Evolutionary conservation across 73 alveolate genomes (phyloP).

Genomic region (Stentor coeruleus): DNA sequence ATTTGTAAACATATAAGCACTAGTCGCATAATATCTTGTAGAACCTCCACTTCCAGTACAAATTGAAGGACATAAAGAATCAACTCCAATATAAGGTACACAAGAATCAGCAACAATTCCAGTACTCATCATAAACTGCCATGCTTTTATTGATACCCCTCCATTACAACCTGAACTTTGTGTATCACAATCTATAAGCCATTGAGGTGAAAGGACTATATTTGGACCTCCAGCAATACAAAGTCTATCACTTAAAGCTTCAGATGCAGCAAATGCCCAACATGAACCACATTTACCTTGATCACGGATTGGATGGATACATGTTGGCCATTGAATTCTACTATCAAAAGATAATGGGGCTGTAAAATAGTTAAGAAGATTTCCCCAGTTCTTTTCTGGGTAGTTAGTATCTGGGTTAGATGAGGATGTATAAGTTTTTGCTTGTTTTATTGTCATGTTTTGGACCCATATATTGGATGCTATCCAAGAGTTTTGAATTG

Average conservation of each 20-base stretch:
- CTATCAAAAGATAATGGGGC: slow-evolving; percentile 37
- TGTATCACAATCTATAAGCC: slow-evolving; percentile 61
- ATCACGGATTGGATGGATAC: slow-evolving; percentile 64
- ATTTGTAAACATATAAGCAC: not conserved
- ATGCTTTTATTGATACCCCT: slow-evolving; percentile 35
- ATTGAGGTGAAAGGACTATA: slow-evolving; percentile 71
- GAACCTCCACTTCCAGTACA: not conserved
- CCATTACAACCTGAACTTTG: slow-evolving; percentile 75
- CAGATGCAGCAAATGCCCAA: slow-evolving; percentile 98
- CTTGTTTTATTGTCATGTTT: not conserved
- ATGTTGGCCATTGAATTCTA: slow-evolving; percentile 48
- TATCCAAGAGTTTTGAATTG: not conserved
- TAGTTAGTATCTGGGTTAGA: not conserved
- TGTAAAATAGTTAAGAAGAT: not conserved
- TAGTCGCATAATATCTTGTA: not conserved
- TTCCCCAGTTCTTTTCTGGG: not conserved
- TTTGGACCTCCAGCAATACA: slow-evolving; percentile 65
- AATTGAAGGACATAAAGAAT: not conserved
- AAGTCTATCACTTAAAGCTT: slow-evolving; percentile 89
- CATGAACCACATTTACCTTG: slow-evolving; percentile 90
- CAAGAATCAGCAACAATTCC: not conserved
- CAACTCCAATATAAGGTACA: not conserved
- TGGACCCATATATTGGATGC: not conserved
- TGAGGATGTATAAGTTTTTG: not conserved
- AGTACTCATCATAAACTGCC: not conserved